Evolutionary conservation across 768 basidiomycete species (phyloP), one percentile per base, ranked within the genome.

Genomic region (Gloeostereum incarnatum): DNA sequence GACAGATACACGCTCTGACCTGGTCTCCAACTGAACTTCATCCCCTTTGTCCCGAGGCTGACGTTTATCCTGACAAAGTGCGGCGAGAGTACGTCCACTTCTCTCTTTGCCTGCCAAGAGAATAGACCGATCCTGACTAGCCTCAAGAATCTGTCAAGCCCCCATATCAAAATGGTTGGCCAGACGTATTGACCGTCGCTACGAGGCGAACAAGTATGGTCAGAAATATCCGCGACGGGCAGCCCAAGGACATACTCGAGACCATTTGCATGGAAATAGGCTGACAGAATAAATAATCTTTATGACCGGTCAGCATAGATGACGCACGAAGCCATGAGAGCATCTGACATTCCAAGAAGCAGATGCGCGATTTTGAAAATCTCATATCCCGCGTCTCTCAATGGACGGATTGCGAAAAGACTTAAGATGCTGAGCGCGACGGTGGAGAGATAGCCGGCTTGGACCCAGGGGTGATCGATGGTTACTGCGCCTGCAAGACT

Each of bases 1-100:
- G n/a, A n/a, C n/a, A 80, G 56, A 45, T 66, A 78, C 0, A 63
- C 69, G 24, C 64, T 62, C 52, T 80, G 78, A 6, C 78, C 78
- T 0, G 78, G 63, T 4, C 42, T 45, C 68, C 67, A 69, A 17
- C 55, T n/a, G 59, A 59, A 29, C 14, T 8, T 29, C 8, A 8
- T 29, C 26, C 9, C 9, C 9, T 29, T 14, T 29, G 9, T n/a
- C n/a, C n/a, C n/a, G n/a, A n/a, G n/a, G n/a, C 26, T 29, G 9
- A 29, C 14, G n/a, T 61, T 60, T 9, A 80, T 50, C 13, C 69
- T 69, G 18, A 79, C 48, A 46, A 72, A 65, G 41, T 59, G 58
- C 3, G 62, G 61, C 5, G 67, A 66, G 19, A 75, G 52, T 1
- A 68, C 45, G 40, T 73, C 70, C 1, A 62, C 59, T 16, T n/a